Percentiles rank a stretch among this genome's conserved stretches.
Evolutionary conservation across 2,329 filamentous ascomycete genomes (phyloP).

Genomic region (Metarhizium brunneum): DNA sequence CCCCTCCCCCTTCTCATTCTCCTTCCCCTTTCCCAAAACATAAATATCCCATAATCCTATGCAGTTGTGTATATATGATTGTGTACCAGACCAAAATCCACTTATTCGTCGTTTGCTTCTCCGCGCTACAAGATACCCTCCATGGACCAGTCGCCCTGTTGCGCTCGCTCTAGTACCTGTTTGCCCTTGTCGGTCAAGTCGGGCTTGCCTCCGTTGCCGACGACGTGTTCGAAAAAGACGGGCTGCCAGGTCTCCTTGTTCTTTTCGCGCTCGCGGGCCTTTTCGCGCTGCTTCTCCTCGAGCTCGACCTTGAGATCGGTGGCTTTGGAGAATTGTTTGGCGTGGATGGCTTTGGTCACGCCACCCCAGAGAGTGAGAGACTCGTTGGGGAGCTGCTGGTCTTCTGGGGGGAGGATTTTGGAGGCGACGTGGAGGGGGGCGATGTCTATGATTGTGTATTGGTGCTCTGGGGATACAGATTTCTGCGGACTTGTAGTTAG

Average conservation of each 20-base stretch:
- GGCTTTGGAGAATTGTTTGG: constrained; percentile 75
- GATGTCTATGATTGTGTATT: constrained; percentile 77
- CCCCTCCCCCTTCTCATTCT: too few relatives aligned
- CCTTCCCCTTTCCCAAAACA: not conserved
- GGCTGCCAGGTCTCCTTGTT: constrained; percentile 66
- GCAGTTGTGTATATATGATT: not conserved
- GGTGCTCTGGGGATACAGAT: constrained; percentile 43
- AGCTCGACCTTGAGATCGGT: constrained; percentile 84
- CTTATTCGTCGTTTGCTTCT: too few relatives aligned
- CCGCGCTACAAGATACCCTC: constrained; percentile 29
- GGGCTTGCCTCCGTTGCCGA: constrained; percentile 46
- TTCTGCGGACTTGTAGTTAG: constrained; percentile 19
- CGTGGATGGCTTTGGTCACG: constrained; percentile 76
- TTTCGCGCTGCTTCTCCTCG: constrained; percentile 80
- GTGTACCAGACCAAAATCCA: not conserved
- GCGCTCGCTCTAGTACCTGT: constrained; percentile 40
- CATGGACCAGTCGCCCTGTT: constrained; percentile 43
- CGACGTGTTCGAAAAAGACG: constrained; percentile 68
- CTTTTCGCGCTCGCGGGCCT: constrained; percentile 69
- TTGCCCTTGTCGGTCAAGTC: constrained; percentile 45
- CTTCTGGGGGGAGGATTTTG: constrained; percentile 69
- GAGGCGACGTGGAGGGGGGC: constrained; percentile 69
- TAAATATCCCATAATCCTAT: not conserved
- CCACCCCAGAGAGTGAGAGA: constrained; percentile 78
- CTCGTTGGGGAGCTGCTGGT: constrained; percentile 80